Evolutionary conservation across 2,329 filamentous ascomycete genomes (phyloP).

Genomic region (Triangularia verruculosa): DNA sequence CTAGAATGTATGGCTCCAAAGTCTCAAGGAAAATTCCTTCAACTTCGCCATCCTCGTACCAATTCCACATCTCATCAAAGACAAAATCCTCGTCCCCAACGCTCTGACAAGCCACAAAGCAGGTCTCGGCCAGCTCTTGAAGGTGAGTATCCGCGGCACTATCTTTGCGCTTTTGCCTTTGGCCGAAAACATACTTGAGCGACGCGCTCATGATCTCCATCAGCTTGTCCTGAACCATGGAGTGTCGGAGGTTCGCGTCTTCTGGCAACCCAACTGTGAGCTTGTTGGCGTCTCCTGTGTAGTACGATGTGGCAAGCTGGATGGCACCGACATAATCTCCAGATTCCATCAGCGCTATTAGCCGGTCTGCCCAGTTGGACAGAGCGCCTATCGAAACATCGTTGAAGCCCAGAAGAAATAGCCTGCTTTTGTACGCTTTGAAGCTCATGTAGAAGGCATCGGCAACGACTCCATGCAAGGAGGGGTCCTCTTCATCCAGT

Average conservation of each 20-base stretch:
- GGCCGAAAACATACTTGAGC: conserved; percentile 80
- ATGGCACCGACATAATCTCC: conserved; percentile 96
- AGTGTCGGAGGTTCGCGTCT: conserved; percentile 70
- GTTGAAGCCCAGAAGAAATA: conserved; percentile 92
- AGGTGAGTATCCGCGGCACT: conserved; percentile 57
- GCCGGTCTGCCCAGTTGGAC: conserved; percentile 94
- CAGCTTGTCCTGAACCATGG: conserved; percentile 82
- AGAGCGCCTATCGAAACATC: conserved; percentile 87
- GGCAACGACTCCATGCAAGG: conserved; percentile 92
- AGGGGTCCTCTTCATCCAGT: conserved; percentile 78
- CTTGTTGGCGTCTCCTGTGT: conserved; percentile 86
- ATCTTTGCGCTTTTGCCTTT: conserved; percentile 51
- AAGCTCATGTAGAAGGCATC: conserved; percentile 99
- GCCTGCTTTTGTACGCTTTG: conserved; percentile 86
- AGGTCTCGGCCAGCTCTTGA: conserved; percentile 74
- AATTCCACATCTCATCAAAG: conserved; percentile 87
- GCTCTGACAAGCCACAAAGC: conserved; percentile 77
- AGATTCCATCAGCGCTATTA: conserved; percentile 91
- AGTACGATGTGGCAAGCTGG: conserved; percentile 85
- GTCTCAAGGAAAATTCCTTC: conserved; percentile 81
- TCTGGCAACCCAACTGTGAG: conserved; percentile 91
- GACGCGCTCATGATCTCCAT: conserved; percentile 93
- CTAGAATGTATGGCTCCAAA: conserved; percentile 83
- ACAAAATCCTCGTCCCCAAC: conserved; percentile 79
- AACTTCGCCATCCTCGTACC: conserved; percentile 74